Percentiles rank a stretch among this genome's conserved stretches.
These are phyloP conservation scores for Thelonectria rubi DNA, from an alignment of 2,329 filamentous ascomycete species.

Conservation along the genomic window DNA sequence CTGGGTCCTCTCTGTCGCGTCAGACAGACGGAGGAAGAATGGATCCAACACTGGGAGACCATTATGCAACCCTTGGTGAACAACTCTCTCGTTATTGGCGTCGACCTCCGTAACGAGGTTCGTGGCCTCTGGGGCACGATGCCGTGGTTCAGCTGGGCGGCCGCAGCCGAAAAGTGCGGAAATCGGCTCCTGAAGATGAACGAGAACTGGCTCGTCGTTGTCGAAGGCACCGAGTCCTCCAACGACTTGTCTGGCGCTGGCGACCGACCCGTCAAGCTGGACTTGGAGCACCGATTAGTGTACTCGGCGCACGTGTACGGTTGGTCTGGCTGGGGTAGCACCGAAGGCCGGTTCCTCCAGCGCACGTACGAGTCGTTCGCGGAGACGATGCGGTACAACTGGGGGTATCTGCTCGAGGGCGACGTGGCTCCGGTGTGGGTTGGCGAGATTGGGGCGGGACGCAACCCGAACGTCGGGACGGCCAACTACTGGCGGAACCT, in stretches of 20 bases:
- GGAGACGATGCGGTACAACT: constrained; percentile 69
- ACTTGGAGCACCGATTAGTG: constrained; percentile 64
- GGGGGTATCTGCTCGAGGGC: constrained; percentile 67
- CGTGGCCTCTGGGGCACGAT: constrained; percentile 75
- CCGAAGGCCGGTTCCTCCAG: constrained; percentile 67
- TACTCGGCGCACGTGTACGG: constrained; percentile 75
- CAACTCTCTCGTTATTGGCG: constrained; percentile 71
- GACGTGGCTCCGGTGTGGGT: constrained; percentile 69
- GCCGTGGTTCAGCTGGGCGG: constrained; percentile 71
- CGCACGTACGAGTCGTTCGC: constrained; percentile 70
- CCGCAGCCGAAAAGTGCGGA: constrained; percentile 69
- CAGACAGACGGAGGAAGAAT: constrained; percentile 69
- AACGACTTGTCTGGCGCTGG: constrained; percentile 70
- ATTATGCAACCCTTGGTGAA: constrained; percentile 67
- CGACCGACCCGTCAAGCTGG: constrained; percentile 65
- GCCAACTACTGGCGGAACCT: constrained; percentile 73
- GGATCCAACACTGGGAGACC: constrained; percentile 72
- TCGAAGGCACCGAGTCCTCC: constrained; percentile 73
- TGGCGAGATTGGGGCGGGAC: constrained; percentile 71
- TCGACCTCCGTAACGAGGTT: constrained; percentile 74
- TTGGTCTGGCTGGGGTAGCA: constrained; percentile 75
- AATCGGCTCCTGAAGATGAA: constrained; percentile 69
- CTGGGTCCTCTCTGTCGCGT: constrained; percentile 68
- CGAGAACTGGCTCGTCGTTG: constrained; percentile 71
- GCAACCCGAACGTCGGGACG: constrained; percentile 62